Evolutionary conservation across 1,139 yeast genomes (phyloP), one percentile per base, ranked within the genome.

Genomic region (Scheffersomyces insectosa): DNA sequence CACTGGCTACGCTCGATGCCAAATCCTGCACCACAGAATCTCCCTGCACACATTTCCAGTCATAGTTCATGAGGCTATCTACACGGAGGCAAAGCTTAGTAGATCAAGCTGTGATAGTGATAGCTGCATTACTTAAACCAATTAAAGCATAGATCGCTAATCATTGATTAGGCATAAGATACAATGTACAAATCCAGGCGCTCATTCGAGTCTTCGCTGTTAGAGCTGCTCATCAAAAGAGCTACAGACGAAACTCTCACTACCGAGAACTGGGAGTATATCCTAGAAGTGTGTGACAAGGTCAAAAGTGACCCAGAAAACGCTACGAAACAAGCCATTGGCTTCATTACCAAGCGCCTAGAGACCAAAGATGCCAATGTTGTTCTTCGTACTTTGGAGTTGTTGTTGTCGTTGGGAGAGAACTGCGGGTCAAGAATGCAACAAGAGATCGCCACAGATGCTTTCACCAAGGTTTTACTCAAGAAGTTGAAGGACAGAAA

Each of bases 381-480:
- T 1, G 81, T 88, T 27, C 69, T 91, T 42, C 76, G 95, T 54
- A 65, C 95, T 0, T 66, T 93, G 42, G 78, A 96, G 0, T 67
- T 93, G 42, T 67, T 88, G 14, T 77, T 82, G 14, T 85, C 97
- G 0, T 65, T 89, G 31, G 96, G 96, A 1, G 97, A 91, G 63
- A 93, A 93, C 62, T 91, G 98, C 66, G 98, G 98, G 1, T 83
- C 96, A 2, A 74, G 90, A 52, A 80, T 88, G 79, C 84, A 83
- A 55, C 90, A 88, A 49, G 89, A 85, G 54, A 82, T 91, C 37
- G 91, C 96, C 30, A 74, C 90, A 16, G 80, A 79, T 51, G 59
- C 75, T 9, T 89, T 90, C 59, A 79, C 90, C 27, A 71, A 74
- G 37, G 72, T 68, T 25, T 68, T 93, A 39, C 57, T 82, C 32